These are phyloP conservation scores for Podaxis sp. DNA, from an alignment of 768 basidiomycete species.

Conservation along the genomic window DNA sequence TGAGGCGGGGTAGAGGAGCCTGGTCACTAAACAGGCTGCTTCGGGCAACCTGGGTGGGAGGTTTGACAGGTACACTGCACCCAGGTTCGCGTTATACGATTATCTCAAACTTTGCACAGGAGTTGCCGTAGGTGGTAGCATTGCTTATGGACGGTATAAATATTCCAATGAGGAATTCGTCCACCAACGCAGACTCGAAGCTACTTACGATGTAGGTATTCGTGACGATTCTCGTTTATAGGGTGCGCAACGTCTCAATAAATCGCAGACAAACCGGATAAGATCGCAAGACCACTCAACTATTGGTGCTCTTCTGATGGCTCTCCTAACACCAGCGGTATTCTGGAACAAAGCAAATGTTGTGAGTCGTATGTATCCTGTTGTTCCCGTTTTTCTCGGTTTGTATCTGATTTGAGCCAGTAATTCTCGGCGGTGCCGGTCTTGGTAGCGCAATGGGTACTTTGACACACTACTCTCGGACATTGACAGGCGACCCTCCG, in stretches of 20 bases:
- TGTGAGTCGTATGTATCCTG: conserved; percentile 47
- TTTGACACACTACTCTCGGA: conserved; percentile 50
- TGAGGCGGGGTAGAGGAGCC: conserved; percentile 48
- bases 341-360: conserved; percentile 66
- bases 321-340: conserved; percentile 61
- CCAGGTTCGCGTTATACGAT: background rate
- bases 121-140: conserved; percentile 44
- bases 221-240: background rate
- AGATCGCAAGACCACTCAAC: conserved; percentile 72
- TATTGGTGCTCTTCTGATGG: conserved; percentile 63
- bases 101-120: conserved; percentile 27
- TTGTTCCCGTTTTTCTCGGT: background rate
- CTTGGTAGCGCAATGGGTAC: conserved; percentile 60
- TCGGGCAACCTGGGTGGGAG: conserved; percentile 72
- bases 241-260: background rate
- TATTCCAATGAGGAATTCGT: conserved; percentile 47
- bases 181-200: conserved; percentile 42
- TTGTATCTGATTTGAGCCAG: conserved; percentile 28
- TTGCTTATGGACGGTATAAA: conserved; percentile 58
- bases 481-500: conserved; percentile 50
- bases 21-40: conserved; percentile 59
- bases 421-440: conserved; percentile 69
- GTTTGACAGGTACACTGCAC: conserved; percentile 43
- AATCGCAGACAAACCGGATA: conserved; percentile 46
- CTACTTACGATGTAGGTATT: conserved; percentile 52